Percentiles rank a stretch among this genome's conserved stretches.
These are phyloP conservation scores for Beauveria bassiana DNA, from an alignment of 2,329 filamentous ascomycete species.

Conservation along the genomic window DNA sequence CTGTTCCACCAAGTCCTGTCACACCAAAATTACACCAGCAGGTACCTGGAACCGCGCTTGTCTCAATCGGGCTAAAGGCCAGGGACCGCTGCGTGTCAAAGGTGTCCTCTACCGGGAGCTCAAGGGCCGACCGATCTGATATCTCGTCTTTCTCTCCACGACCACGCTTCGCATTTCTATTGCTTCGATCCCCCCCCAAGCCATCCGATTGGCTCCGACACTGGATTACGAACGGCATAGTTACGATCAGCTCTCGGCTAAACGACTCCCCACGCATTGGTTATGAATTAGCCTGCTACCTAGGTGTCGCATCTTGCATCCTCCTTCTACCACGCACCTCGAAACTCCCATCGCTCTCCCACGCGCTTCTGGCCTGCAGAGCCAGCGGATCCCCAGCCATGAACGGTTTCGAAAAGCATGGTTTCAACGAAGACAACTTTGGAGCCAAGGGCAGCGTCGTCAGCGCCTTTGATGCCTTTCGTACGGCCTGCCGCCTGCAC, in stretches of 20 bases:
- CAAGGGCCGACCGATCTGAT: neutral
- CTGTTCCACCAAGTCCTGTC: neutral
- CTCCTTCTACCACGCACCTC: neutral
- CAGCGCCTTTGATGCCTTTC: conserved; percentile 93
- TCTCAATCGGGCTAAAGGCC: neutral
- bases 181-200: neutral
- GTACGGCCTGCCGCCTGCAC: conserved; percentile 44
- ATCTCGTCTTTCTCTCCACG: neutral
- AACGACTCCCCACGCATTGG: neutral
- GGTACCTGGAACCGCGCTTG: neutral
- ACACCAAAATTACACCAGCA: neutral
- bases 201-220: neutral
- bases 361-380: neutral
- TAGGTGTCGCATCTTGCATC: neutral
- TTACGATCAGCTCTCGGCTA: neutral
- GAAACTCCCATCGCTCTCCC: neutral
- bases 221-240: neutral
- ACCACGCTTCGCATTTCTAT: neutral
- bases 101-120: neutral
- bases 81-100: neutral
- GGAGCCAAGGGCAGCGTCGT: conserved; percentile 64
- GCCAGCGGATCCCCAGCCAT: conserved; percentile 35
- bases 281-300: neutral
- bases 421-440: conserved; percentile 69
- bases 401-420: conserved; percentile 68